Evolutionary conservation across 345 rosid species (phyloP).

Genomic region (Eutrema japonicum): DNA sequence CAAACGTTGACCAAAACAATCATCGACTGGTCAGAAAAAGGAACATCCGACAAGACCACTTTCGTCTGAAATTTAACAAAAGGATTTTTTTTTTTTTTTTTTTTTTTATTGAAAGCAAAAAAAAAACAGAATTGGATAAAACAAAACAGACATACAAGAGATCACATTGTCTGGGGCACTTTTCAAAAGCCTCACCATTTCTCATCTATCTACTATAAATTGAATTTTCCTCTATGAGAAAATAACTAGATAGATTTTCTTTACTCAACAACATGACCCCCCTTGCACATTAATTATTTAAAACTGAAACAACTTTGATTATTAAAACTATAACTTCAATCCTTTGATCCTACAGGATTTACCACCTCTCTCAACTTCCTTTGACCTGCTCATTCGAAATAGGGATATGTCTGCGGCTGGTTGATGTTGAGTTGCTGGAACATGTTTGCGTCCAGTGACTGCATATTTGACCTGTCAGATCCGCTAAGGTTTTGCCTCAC

Average conservation of each 20-base stretch:
- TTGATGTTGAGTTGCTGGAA: not conserved
- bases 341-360: not conserved
- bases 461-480: not conserved
- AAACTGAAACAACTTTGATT: slow-evolving; percentile 9
- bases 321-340: not conserved
- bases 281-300: not conserved
- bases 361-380: slow-evolving; percentile 11
- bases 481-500: slow-evolving; percentile 4
- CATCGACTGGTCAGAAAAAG: slow-evolving; percentile 41
- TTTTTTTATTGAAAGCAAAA: not conserved
- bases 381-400: not conserved
- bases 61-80: not conserved
- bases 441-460: not conserved
- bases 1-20: slow-evolving; percentile 33
- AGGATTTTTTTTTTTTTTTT: no score
- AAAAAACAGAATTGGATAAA: slow-evolving; percentile 8
- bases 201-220: not conserved
- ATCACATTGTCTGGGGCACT: slow-evolving; percentile 5
- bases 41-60: slow-evolving; percentile 27
- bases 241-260: not conserved
- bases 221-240: not conserved
- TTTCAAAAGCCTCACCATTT: not conserved
- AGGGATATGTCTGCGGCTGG: not conserved
- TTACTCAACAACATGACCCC: slow-evolving; percentile 10
- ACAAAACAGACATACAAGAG: not conserved